phyloP scores from a whole-genome alignment of 345 rosid species.

The Streptanthus diversifolius region DNA sequence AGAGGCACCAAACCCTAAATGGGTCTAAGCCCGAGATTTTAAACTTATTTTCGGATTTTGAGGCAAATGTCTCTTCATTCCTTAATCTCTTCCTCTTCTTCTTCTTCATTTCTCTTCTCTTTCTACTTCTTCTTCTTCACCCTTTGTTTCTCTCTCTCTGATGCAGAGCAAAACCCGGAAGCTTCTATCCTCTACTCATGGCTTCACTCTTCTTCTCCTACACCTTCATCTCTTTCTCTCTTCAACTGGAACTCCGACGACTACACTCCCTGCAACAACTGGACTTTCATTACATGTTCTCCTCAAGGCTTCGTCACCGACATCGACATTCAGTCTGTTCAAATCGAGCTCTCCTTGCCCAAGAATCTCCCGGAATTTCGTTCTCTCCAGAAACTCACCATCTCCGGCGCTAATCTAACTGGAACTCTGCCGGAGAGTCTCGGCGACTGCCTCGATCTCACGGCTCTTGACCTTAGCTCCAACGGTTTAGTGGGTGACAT shows the following conservation, averaged over 20 bases:
- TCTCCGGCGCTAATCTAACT: constrained; percentile 70
- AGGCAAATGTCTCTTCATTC: constrained; percentile 64
- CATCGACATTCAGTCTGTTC: constrained; percentile 56
- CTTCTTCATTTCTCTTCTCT: constrained; percentile 33
- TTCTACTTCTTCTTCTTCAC: constrained; percentile 22
- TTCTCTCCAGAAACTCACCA: constrained; percentile 48
- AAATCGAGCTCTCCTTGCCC: constrained; percentile 55
- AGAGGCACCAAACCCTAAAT: constrained; percentile 48
- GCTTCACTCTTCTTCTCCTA: constrained; percentile 51
- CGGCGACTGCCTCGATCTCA: constrained; percentile 45
- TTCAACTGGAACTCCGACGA: constrained; percentile 63
- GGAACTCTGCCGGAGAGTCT: constrained; percentile 60
- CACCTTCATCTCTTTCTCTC: constrained; percentile 43
- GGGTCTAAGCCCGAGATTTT: constrained; percentile 66
- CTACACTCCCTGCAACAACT: constrained; percentile 67
- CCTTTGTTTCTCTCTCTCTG: constrained; percentile 35
- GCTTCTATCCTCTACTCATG: constrained; percentile 62
- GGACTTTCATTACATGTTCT: constrained; percentile 77
- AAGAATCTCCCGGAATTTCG: constrained; percentile 52
- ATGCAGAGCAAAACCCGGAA: constrained; percentile 48
- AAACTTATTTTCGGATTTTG: constrained; percentile 49
- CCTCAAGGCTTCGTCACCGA: constrained; percentile 59
- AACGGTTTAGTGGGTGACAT: constrained; percentile 62
- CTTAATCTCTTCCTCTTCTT: constrained; percentile 29
- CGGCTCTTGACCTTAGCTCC: constrained; percentile 52